phyloP scores from a whole-genome alignment of 2,329 filamentous ascomycete species.

The Plectosphaerella sp. region DNA sequence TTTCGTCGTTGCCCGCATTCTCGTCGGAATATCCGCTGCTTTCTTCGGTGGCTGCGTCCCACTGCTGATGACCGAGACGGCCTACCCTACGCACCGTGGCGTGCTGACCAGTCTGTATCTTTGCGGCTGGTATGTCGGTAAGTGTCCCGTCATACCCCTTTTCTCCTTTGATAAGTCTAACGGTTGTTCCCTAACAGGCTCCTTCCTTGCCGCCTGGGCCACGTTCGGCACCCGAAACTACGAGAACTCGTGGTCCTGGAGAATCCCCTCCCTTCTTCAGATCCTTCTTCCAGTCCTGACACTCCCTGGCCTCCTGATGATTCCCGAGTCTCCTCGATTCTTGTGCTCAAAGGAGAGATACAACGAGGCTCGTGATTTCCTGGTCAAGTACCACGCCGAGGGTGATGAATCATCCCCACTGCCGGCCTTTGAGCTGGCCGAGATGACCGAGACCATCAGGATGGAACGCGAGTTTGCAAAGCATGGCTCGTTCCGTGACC shows the following conservation, averaged over 20 bases:
- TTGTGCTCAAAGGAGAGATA: slow-evolving; percentile 15
- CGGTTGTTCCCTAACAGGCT: slow-evolving; percentile 8
- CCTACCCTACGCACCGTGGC: slow-evolving; percentile 25
- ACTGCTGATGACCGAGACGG: slow-evolving; percentile 26
- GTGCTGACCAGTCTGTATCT: slow-evolving; percentile 19
- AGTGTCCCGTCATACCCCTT: not conserved
- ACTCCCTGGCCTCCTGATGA: slow-evolving; percentile 4
- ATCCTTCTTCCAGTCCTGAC: not conserved
- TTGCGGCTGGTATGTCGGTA: slow-evolving; percentile 7
- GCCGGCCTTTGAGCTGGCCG: slow-evolving; percentile 42
- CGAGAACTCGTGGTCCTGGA: slow-evolving; percentile 15
- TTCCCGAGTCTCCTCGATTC: slow-evolving; percentile 38
- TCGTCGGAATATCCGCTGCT: slow-evolving; percentile 24
- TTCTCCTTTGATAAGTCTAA: not conserved
- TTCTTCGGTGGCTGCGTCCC: slow-evolving; percentile 21
- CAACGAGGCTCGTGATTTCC: slow-evolving; percentile 41
- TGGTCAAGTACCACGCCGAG: slow-evolving; percentile 44
- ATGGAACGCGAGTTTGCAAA: slow-evolving; percentile 25
- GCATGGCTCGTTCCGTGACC: slow-evolving; percentile 6
- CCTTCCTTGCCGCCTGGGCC: slow-evolving; percentile 18
- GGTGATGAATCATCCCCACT: slow-evolving; percentile 34
- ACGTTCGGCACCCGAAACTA: slow-evolving; percentile 17
- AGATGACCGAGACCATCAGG: slow-evolving; percentile 43
- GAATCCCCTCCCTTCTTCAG: slow-evolving; percentile 19
- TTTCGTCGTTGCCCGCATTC: slow-evolving; percentile 25